Percentiles rank a stretch among this genome's conserved stretches.
phyloP scores from a whole-genome alignment of 2,329 filamentous ascomycete species.

The Aureobasidium sp. region DNA sequence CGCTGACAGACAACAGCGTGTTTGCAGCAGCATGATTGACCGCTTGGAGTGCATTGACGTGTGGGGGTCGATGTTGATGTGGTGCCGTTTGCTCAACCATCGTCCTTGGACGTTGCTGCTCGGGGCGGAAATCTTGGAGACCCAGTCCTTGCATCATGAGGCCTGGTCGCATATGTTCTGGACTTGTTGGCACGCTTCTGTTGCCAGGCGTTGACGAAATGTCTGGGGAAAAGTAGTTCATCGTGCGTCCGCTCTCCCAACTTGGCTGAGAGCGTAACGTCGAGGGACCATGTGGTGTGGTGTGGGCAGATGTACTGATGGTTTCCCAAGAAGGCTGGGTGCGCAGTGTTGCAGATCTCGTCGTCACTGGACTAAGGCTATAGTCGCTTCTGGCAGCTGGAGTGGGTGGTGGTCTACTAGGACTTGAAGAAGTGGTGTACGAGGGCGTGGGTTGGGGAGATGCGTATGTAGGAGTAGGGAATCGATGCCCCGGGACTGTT shows the following conservation, averaged over 20 bases:
- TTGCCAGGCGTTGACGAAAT: not conserved
- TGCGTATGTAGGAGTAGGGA: constrained; percentile 21
- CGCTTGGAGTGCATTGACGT: constrained; percentile 16
- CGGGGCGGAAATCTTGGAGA: not conserved
- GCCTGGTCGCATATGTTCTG: not conserved
- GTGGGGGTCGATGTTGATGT: constrained; percentile 10
- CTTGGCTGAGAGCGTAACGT: not conserved
- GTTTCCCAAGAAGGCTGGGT: constrained; percentile 21
- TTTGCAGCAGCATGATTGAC: constrained; percentile 15
- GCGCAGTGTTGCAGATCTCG: constrained; percentile 2
- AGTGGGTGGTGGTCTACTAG: constrained; percentile 18
- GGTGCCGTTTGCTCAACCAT: not conserved
- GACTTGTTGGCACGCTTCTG: constrained; percentile 1
- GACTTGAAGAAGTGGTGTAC: constrained; percentile 15
- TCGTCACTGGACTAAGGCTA: constrained; percentile 16
- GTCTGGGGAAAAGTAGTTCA: not conserved
- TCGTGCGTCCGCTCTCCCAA: not conserved
- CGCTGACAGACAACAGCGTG: not conserved
- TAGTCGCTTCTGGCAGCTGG: constrained; percentile 22
- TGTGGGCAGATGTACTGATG: constrained; percentile 8
- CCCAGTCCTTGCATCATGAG: constrained; percentile 4
- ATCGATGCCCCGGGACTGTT: not conserved
- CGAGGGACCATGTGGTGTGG: constrained; percentile 13
- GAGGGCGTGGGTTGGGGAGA: constrained; percentile 28
- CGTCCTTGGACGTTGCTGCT: constrained; percentile 5